A percentile compares a stretch with the other conserved stretches of the same genome.
Conservation (phyloP, 2,329 filamentous ascomycete genomes). For the Diplodia scrobiculata region DNA sequence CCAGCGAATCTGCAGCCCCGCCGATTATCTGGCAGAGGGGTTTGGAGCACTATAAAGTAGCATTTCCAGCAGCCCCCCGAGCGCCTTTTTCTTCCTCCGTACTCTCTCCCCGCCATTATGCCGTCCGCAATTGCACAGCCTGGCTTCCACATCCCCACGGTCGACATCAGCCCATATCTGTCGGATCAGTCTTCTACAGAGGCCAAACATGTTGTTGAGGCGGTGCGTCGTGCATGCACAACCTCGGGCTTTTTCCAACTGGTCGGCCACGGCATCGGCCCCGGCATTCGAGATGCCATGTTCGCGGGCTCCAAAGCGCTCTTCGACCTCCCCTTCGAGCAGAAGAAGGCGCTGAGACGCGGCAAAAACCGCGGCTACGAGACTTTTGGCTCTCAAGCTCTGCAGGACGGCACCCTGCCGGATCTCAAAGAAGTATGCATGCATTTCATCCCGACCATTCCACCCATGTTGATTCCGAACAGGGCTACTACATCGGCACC, state of each 20-base stretch:
- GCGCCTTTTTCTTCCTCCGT: background rate
- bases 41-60: background rate
- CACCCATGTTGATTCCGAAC: no score
- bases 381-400: constrained; percentile 29
- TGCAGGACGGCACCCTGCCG: constrained; percentile 28
- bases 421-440: constrained; percentile 31
- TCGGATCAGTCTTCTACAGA: constrained; percentile 5
- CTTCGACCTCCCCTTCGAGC: constrained; percentile 3
- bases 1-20: background rate
- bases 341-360: constrained; percentile 24
- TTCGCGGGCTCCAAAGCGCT: constrained; percentile 21
- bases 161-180: constrained; percentile 17
- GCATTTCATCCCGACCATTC: background rate
- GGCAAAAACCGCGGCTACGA: constrained; percentile 30
- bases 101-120: background rate
- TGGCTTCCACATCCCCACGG: constrained; percentile 15
- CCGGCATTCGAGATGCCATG: constrained; percentile 3
- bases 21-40: background rate
- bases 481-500: constrained; percentile 28
- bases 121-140: background rate
- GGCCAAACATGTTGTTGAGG: constrained; percentile 1
- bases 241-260: constrained; percentile 27
- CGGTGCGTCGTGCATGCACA: constrained; percentile 10
- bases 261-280: constrained; percentile 9
- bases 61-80: background rate